These are phyloP conservation scores for Apiospora arundinis DNA, from an alignment of 2,329 filamentous ascomycete genomes.

Conservation along the genomic window DNA sequence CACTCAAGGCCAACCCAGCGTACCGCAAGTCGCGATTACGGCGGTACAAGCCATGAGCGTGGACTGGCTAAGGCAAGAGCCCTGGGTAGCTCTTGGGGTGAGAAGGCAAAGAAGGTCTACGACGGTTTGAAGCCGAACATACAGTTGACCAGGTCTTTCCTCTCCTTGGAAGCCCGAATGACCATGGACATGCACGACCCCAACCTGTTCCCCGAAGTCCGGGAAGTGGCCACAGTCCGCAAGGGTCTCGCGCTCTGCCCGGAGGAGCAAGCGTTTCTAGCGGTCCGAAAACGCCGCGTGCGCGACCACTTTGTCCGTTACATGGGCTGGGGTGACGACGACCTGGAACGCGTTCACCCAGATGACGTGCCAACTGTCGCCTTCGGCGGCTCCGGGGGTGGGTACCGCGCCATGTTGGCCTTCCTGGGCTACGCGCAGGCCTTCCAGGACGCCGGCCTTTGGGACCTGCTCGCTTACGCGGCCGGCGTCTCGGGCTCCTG, in stretches of 20 bases:
- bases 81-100: background rate
- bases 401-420: conserved; percentile 1
- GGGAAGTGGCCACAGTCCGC: background rate
- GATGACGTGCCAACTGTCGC: background rate
- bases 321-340: background rate
- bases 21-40: background rate
- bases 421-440: background rate
- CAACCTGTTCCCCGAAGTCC: background rate
- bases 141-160: background rate
- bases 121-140: background rate
- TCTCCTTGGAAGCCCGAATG: background rate
- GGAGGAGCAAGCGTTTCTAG: background rate
- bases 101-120: background rate
- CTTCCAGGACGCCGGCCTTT: background rate
- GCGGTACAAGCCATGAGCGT: background rate
- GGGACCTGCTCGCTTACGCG: background rate
- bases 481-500: background rate
- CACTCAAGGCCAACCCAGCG: background rate
- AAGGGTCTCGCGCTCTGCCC: background rate
- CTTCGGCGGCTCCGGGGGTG: background rate
- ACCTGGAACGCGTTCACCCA: background rate
- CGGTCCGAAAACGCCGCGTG: background rate
- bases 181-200: background rate
- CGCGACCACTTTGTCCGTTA: background rate
- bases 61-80: background rate